Evolutionary conservation across 164 flowering plant genomes (phyloP).

Genomic region (Warburgia ugandensis): DNA sequence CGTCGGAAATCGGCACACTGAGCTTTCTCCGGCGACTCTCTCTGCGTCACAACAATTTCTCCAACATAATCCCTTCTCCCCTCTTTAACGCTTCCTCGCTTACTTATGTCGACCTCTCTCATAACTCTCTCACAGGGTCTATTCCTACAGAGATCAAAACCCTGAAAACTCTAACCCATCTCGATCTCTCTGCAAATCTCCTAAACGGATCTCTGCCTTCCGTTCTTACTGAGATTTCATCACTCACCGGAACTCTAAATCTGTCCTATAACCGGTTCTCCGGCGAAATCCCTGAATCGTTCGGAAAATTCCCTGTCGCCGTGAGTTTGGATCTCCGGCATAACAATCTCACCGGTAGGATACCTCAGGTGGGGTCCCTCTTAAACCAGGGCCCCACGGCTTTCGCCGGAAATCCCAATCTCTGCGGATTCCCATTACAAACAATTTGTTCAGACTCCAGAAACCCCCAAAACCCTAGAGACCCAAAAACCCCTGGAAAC

Average conservation of each 20-base stretch:
- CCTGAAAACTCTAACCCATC: constrained; percentile 27
- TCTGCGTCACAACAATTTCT: constrained; percentile 54
- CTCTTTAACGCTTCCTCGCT: constrained; percentile 55
- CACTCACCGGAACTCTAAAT: constrained; percentile 59
- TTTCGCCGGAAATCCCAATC: constrained; percentile 70
- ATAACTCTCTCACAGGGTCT: constrained; percentile 56
- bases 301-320: constrained; percentile 53
- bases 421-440: constrained; percentile 82
- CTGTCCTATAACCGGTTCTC: constrained; percentile 59
- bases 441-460: constrained; percentile 42
- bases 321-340: constrained; percentile 67
- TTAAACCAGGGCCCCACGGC: constrained; percentile 94
- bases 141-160: constrained; percentile 42
- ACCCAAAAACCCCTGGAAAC: constrained; percentile 20
- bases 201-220: constrained; percentile 71
- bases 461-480: constrained; percentile 28
- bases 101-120: constrained; percentile 55
- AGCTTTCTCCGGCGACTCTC: constrained; percentile 39
- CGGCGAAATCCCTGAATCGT: constrained; percentile 64
- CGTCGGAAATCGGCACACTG: constrained; percentile 76
- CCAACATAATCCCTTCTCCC: constrained; percentile 42
- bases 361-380: constrained; percentile 71
- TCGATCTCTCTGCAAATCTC: constrained; percentile 68
- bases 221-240: constrained; percentile 28
- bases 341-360: constrained; percentile 68